These are phyloP conservation scores for Picochlorum sp. DNA, from an alignment of 139 green algal species.

Conservation along the genomic window DNA sequence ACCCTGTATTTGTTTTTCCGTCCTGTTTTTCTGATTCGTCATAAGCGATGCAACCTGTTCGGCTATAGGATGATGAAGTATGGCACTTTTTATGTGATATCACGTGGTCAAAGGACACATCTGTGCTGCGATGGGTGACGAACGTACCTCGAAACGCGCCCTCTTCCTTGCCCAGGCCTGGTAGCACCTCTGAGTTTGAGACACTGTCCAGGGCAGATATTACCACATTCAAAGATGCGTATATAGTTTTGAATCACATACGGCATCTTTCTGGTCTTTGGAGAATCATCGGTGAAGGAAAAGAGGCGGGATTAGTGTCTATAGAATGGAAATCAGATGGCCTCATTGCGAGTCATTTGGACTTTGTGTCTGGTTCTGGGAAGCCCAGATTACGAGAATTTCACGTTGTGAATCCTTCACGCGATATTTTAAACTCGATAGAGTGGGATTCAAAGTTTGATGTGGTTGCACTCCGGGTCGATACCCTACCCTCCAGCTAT, in stretches of 20 bases:
- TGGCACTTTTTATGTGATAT: conserved; percentile 18
- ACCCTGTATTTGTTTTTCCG: neutral
- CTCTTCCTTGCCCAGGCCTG: neutral
- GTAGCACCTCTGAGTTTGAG: too few relatives aligned
- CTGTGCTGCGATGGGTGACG: conserved; percentile 13
- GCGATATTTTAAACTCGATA: neutral
- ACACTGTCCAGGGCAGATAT: too few relatives aligned
- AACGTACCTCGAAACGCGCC: neutral
- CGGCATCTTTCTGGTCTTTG: conserved; percentile 12
- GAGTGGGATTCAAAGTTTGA: conserved; percentile 6
- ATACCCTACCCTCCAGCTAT: neutral
- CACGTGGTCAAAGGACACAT: conserved; percentile 13
- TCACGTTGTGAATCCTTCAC: neutral
- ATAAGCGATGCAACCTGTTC: neutral
- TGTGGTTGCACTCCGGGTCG: neutral
- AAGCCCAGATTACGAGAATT: neutral
- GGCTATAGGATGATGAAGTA: conserved; percentile 17
- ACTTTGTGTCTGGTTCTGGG: neutral
- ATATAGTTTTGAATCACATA: conserved; percentile 15
- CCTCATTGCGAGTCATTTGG: conserved; percentile 10
- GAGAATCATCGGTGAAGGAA: conserved; percentile 25
- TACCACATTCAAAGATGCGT: conserved; percentile 12
- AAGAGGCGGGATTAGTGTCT: neutral
- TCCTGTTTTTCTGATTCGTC: neutral
- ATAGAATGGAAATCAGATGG: conserved; percentile 17